phyloP scores from a whole-genome alignment of 2,329 filamentous ascomycete species.

The Atkinsonella hypoxylon region DNA sequence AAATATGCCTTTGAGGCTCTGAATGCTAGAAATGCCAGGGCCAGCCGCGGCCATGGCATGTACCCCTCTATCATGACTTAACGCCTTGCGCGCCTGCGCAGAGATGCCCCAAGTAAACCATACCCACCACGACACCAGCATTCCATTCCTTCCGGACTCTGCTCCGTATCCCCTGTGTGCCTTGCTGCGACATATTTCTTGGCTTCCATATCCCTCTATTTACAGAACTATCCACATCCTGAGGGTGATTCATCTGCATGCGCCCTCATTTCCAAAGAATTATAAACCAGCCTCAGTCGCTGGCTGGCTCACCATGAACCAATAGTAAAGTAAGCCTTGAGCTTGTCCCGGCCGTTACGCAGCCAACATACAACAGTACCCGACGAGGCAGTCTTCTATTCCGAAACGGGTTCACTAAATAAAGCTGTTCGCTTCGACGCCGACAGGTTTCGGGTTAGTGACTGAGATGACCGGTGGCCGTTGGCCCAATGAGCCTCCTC shows the following conservation, averaged over 20 bases:
- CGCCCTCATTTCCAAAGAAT: neutral
- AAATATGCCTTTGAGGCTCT: conserved; percentile 4
- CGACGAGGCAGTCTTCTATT: conserved; percentile 11
- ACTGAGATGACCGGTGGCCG: conserved; percentile 15
- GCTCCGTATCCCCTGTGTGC: neutral
- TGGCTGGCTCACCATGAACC: neutral
- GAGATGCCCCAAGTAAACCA: neutral
- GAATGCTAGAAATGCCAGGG: neutral
- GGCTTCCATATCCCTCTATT: too few species aligned
- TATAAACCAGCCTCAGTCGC: neutral
- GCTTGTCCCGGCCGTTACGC: neutral
- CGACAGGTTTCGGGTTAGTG: conserved; percentile 20
- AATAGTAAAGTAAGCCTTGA: neutral
- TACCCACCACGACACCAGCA: neutral
- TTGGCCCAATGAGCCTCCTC: conserved; percentile 20
- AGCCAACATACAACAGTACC: conserved; percentile 6
- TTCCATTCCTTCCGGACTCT: neutral
- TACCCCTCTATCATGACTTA: conserved; percentile 17
- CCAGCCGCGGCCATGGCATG: conserved; percentile 7
- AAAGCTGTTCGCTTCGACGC: conserved; percentile 27
- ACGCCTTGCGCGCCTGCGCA: conserved; percentile 10
- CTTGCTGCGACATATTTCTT: too few species aligned
- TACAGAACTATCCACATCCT: neutral
- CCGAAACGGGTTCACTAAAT: conserved; percentile 21
- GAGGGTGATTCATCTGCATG: neutral